phyloP scores from a whole-genome alignment of 1,284 basidiomycete species.

The Takashimella koratensis region DNA sequence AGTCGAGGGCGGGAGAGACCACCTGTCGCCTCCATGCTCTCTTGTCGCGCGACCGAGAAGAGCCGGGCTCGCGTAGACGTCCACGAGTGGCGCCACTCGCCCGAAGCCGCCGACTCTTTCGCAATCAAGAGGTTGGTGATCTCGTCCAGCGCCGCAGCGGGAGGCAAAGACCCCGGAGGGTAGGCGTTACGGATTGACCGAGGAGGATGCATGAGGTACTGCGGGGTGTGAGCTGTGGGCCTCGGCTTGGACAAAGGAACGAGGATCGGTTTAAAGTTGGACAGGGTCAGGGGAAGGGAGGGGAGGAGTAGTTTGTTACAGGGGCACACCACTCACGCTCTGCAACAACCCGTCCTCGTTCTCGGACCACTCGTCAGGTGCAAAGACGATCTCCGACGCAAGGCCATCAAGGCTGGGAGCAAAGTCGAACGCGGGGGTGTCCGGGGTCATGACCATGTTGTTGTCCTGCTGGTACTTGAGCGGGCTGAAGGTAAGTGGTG shows the following conservation, averaged over 20 bases:
- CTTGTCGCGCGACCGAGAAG: conserved; percentile 34
- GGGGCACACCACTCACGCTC: no score
- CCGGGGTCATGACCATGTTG: conserved; percentile 36
- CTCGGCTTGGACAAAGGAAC: background rate
- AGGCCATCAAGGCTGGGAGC: conserved; percentile 5
- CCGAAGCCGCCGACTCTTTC: conserved; percentile 1
- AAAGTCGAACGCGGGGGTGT: conserved; percentile 27
- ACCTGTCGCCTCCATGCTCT: conserved; percentile 23
- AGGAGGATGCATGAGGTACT: conserved; percentile 38
- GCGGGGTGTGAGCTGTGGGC: background rate
- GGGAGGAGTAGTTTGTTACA: no score
- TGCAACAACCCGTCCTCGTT: conserved; percentile 37
- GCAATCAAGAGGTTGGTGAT: conserved; percentile 28
- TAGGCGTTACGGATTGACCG: conserved; percentile 25
- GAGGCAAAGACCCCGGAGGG: conserved; percentile 39
- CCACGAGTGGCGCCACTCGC: conserved; percentile 30
- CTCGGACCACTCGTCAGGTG: conserved; percentile 28
- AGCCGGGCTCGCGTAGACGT: conserved; percentile 29
- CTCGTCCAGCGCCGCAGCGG: conserved; percentile 35
- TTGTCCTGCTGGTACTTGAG: conserved; percentile 18
- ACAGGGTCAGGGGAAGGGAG: background rate
- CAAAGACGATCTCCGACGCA: background rate
- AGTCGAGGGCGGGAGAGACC: conserved; percentile 8
- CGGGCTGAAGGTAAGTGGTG: conserved; percentile 23
- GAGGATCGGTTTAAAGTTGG: background rate